phyloP scores from a whole-genome alignment of 2,329 filamentous ascomycete species.

The Pseudogymnoascus sp. region DNA sequence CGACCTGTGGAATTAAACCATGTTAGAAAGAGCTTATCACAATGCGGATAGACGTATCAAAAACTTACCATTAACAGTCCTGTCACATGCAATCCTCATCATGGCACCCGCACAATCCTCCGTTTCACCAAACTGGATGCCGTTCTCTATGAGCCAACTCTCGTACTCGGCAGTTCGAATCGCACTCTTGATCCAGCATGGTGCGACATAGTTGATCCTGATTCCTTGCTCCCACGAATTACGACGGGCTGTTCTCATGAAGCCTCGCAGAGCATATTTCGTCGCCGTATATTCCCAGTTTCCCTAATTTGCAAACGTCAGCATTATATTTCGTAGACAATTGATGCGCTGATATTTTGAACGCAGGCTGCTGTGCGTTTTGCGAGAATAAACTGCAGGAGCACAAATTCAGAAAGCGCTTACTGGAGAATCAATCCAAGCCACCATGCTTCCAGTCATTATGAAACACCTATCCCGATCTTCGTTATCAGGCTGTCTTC shows the following conservation, averaged over 20 bases:
- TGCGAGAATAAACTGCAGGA: not conserved
- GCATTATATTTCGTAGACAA: not conserved
- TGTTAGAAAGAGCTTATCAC: constrained; percentile 14
- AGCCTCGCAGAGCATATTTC: constrained; percentile 37
- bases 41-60: not conserved
- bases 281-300: constrained; percentile 34
- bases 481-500: constrained; percentile 29
- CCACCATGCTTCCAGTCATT: constrained; percentile 41
- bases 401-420: constrained; percentile 20
- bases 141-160: constrained; percentile 32
- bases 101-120: constrained; percentile 30
- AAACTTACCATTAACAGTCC: constrained; percentile 26
- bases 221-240: constrained; percentile 36
- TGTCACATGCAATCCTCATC: constrained; percentile 30
- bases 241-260: constrained; percentile 35
- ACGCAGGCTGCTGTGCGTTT: not conserved
- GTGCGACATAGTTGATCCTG: constrained; percentile 40
- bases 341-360: not conserved
- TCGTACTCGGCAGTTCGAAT: constrained; percentile 34
- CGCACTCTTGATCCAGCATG: constrained; percentile 31
- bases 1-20: constrained; percentile 23
- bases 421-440: constrained; percentile 39
- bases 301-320: not conserved
- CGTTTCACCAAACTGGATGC: constrained; percentile 31
- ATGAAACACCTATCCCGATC: constrained; percentile 41